Evolutionary conservation across 169 alveolate species (phyloP), one percentile per base, ranked within the genome.

Genomic region (Neospora caninum): DNA sequence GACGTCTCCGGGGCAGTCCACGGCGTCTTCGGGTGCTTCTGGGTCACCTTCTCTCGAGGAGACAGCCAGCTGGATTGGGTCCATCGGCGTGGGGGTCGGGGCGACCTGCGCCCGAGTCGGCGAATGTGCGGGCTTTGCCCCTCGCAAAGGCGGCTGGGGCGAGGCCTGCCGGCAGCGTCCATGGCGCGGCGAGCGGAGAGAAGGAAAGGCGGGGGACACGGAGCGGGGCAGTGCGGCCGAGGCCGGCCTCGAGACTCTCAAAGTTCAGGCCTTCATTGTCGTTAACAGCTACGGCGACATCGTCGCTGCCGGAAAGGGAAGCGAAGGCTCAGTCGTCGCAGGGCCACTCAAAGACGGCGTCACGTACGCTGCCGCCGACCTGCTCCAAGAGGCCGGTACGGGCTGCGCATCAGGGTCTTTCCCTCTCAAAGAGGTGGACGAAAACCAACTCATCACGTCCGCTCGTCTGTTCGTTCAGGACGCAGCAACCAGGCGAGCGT

Each of bases 121-220:
- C 13, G 67, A 20, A 36, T 22, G 69, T 6, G 64, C 54, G 39
- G 34, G 89, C 13, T 38, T 42, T 9, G 36, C 53, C 25, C 54
- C 34, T 1, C 89, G 69, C 22, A 41, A 82, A 49, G 67, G 64
- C 22, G 89, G 89, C 69, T 82, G 89, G 89, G 89, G 89, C 38
- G 89, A 82, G 89, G 89, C 89, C 54, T 43, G 34, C 25, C 89
- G 67, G 31, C 4, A 42, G 16, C 54, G 89, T 38, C 34, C 41
- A 4, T 82, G 89, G 89, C 69, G 69, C 13, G 64, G 67, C 0
- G 31, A 41, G 84, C 84, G 0, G 80, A 16, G 38, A 69, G 80
- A 69, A 34, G 36, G 27, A 34, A 34, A 69, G 80, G 36, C 41
- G 31, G 80, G 10, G 80, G 80, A 7, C 41, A n/a, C 31, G 1